Percentiles rank a stretch among this genome's conserved stretches.
phyloP scores from a whole-genome alignment of 345 rosid species.

The Salix brachista region DNA sequence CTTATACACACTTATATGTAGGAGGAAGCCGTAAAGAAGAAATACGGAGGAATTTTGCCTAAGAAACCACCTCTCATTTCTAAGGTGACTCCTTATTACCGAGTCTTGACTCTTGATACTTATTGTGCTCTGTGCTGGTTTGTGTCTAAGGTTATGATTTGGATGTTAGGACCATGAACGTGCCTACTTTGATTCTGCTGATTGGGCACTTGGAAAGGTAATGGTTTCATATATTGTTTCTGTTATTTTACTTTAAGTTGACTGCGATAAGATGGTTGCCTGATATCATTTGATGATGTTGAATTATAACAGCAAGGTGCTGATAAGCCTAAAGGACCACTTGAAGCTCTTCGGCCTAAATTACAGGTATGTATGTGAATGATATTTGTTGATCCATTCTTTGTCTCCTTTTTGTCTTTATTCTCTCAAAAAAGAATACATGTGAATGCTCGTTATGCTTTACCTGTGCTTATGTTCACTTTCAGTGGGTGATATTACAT shows the following conservation, averaged over 20 bases:
- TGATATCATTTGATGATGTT: conserved; percentile 10
- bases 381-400: background rate
- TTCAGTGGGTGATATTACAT: background rate
- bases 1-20: conserved; percentile 5
- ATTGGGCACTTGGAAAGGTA: conserved; percentile 99
- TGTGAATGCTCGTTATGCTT: background rate
- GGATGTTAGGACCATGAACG: conserved; percentile 82
- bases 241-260: conserved; percentile 5
- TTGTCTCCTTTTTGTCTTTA: background rate
- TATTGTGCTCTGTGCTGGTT: conserved; percentile 3
- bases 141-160: conserved; percentile 12
- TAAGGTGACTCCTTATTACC: conserved; percentile 45
- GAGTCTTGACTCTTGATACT: background rate
- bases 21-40: conserved; percentile 78
- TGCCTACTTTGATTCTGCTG: conserved; percentile 98
- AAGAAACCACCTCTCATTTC: conserved; percentile 99
- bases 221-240: background rate
- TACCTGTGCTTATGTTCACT: background rate
- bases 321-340: conserved; percentile 97
- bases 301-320: conserved; percentile 78
- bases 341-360: conserved; percentile 98
- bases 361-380: conserved; percentile 57
- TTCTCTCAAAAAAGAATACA: background rate
- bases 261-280: conserved; percentile 10
- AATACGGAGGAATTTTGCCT: conserved; percentile 91